These are phyloP conservation scores for Trametes maxima DNA, from an alignment of 768 basidiomycete species.

Conservation along the genomic window DNA sequence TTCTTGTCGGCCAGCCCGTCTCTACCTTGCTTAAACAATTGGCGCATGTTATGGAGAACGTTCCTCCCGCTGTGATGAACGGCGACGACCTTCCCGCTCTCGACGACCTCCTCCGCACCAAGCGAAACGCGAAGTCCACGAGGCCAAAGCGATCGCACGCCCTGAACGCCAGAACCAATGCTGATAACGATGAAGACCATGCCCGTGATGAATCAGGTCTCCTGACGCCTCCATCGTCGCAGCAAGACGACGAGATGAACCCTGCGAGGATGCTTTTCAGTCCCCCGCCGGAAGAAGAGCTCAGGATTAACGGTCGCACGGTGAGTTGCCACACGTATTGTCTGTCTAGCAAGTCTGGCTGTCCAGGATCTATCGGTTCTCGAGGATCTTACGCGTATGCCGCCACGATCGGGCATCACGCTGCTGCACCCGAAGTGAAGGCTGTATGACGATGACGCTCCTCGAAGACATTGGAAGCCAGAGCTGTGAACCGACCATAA, in stretches of 20 bases:
- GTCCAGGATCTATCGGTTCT: no score
- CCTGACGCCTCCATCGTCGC: conserved; percentile 33
- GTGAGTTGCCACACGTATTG: conserved; percentile 33
- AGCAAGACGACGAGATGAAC: conserved; percentile 24
- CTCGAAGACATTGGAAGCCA: no score
- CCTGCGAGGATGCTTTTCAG: conserved; percentile 47
- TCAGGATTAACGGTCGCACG: conserved; percentile 31
- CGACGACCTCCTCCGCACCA: conserved; percentile 17
- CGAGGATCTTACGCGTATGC: no score
- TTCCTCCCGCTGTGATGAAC: conserved; percentile 15
- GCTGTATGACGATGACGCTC: no score
- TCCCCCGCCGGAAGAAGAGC: conserved; percentile 63
- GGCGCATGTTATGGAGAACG: conserved; percentile 18
- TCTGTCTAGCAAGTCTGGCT: neutral
- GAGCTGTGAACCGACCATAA: no score
- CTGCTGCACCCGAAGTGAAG: no score
- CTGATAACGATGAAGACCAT: conserved; percentile 12
- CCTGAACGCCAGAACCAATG: conserved; percentile 11
- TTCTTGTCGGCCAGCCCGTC: neutral
- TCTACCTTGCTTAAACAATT: neutral
- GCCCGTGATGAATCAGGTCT: conserved; percentile 25
- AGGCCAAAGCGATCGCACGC: conserved; percentile 24
- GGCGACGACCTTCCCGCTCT: conserved; percentile 19
- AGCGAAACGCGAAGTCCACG: conserved; percentile 24
- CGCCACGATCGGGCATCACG: no score